Evolutionary conservation across 73 alveolate genomes (phyloP), one percentile per base, ranked within the genome.

Genomic region (Halteria grandinella): DNA sequence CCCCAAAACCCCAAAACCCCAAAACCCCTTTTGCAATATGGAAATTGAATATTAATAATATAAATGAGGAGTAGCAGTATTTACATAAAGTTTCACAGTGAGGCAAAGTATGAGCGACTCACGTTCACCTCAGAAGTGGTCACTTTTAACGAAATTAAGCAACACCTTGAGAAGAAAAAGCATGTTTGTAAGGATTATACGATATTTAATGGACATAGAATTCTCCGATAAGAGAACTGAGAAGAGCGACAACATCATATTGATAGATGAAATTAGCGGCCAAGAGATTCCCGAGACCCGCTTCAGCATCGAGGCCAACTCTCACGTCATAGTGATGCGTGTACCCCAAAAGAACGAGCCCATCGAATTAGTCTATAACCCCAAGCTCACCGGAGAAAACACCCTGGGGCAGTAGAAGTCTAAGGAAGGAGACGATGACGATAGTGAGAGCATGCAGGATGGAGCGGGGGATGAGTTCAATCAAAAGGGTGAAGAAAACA

Each of bases 191-290:
- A 62, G 37, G n/a, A 8, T 5, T 10, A 10, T 48, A 17, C 7
- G 10, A 48, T 12, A 48, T 8, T 48, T 11, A 53, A 53, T 5
- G 47, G 31, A 4, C 41, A n/a, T 62, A 62, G 78, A 40, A 17
- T 62, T 62, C 41, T 57, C 78, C 41, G 78, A 62, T 27, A 62
- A 62, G 43, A 62, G 43, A 45, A 62, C 78, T 39, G n/a, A n/a
- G n/a, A n/a, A n/a, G n/a, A n/a, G n/a, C n/a, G 78, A 62, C 41
- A 62, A 62, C n/a, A 62, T 62, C 6, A 60, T 41, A 11, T 44
- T 62, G 17, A 36, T 62, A 44, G 78, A 62, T 40, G 23, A 40
- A 17, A 62, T 40, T 24, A 62, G 62, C 15, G 43, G 24, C 24
- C 25, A 39, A 27, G 78, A 62, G 27, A 41, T 62, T 40, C 10